phyloP scores from a whole-genome alignment of 306 rosid genomes.

The Trichosanthes truncata region DNA sequence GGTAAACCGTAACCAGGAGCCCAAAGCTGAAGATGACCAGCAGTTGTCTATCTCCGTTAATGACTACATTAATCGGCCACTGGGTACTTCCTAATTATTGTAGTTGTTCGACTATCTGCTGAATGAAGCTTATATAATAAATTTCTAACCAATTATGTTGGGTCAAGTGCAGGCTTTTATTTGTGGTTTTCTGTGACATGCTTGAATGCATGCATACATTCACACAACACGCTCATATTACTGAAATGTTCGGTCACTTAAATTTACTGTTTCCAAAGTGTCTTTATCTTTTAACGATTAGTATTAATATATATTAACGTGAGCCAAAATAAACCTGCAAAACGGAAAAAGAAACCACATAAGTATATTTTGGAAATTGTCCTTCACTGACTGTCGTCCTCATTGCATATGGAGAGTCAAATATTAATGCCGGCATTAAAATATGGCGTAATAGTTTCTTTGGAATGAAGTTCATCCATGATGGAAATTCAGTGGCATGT shows the following conservation, averaged over 20 bases:
- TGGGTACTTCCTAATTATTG: slow-evolving; percentile 34
- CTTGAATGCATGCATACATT: not conserved
- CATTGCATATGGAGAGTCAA: not conserved
- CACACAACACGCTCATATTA: not conserved
- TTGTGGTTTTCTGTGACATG: not conserved
- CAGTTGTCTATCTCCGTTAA: slow-evolving; percentile 64
- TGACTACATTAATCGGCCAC: slow-evolving; percentile 59
- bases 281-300: not conserved
- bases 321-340: not conserved
- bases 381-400: not conserved
- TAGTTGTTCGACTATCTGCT: not conserved
- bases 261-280: not conserved
- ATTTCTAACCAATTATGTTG: not conserved
- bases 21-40: slow-evolving; percentile 56
- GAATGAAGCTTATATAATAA: not conserved
- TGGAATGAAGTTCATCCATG: not conserved
- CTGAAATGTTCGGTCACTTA: not conserved
- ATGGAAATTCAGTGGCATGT: not conserved
- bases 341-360: not conserved
- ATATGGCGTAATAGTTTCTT: not conserved
- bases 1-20: slow-evolving; percentile 47
- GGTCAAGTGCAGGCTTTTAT: not conserved
- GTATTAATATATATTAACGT: not conserved
- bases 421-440: not conserved
- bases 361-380: not conserved